Conservation (phyloP, 129 eudicot genomes). For the Smallanthus sonchifolius region DNA sequence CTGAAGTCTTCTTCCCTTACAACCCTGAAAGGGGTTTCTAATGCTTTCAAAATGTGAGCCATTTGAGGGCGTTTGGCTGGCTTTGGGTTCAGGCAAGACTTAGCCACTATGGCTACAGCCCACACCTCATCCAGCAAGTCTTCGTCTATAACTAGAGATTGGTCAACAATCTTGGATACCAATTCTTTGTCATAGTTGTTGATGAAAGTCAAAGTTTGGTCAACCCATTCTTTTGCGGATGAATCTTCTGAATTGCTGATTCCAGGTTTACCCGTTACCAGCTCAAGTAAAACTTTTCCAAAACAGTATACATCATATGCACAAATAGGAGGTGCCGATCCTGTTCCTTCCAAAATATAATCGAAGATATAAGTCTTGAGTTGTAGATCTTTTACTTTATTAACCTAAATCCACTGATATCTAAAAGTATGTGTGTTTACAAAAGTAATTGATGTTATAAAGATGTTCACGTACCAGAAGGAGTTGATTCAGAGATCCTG, state of each 20-base stretch:
- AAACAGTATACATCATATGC: conserved; percentile 82
- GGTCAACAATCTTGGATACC: conserved; percentile 56
- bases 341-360: conserved; percentile 31
- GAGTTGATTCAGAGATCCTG: conserved; percentile 47
- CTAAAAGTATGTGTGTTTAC: neutral
- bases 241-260: conserved; percentile 47
- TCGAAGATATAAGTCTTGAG: neutral
- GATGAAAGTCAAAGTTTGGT: conserved; percentile 45
- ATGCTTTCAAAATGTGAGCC: conserved; percentile 68
- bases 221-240: conserved; percentile 55
- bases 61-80: conserved; percentile 67
- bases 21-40: conserved; percentile 81
- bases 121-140: conserved; percentile 84
- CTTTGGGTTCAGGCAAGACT: conserved; percentile 73
- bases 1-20: conserved; percentile 67
- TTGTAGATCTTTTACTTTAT: neutral
- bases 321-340: conserved; percentile 49
- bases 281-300: conserved; percentile 80
- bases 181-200: conserved; percentile 59
- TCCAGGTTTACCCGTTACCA: conserved; percentile 80
- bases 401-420: neutral
- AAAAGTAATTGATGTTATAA: neutral
- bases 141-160: conserved; percentile 64
- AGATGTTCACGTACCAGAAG: conserved; percentile 48
- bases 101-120: conserved; percentile 90